Base-by-base conservation (phyloP, 257 asterid species). In the Scutellaria barbata region DNA sequence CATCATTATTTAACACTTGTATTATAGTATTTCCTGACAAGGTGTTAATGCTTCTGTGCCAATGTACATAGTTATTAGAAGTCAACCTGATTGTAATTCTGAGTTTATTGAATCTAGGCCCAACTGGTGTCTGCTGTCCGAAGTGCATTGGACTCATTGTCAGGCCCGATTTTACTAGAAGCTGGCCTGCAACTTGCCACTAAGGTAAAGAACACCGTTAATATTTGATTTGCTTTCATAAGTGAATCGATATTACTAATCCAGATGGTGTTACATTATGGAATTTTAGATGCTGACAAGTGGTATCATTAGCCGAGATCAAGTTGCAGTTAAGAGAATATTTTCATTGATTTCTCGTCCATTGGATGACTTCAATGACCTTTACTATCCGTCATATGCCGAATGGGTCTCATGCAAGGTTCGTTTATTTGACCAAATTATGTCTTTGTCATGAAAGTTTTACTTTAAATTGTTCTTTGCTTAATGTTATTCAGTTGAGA, bases 371-470 rank as follows among this genome's bases (percentile, higher is more conserved):
- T 95, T 95, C 85, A 87, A 84, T 68, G 92, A 81, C 81, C 93
- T 95, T 56, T 92, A 84, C 82, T 92, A 86, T 82, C 99, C 99
- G 59, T 95, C 99, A 68, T 95, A 88, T 81, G 99, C 99, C 30
- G 99, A 95, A 83, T 95, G 98, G 99, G 99, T 92, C 79, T 89
- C 97, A 55, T 92, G 98, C 96, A 95, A 95, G 99, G 99, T 95
- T 52, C 48, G 25, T 45, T 80, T 39, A 58, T 74, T 52, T 54
- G 56, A 52, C 46, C 51, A 67, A 8, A 47, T 18, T 53, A 10
- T 33, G 48, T 74, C 53, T 61, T 43, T 75, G 45, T 61, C 75
- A 63, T 47, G 61, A 35, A 48, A 45, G 59, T 33, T 17, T 45
- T 47, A 43, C 13, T 40, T 41, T 59, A 47, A 62, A 53, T 45